Conservation (phyloP, 805 yeast genomes). For the Schwanniomyces sp. region DNA sequence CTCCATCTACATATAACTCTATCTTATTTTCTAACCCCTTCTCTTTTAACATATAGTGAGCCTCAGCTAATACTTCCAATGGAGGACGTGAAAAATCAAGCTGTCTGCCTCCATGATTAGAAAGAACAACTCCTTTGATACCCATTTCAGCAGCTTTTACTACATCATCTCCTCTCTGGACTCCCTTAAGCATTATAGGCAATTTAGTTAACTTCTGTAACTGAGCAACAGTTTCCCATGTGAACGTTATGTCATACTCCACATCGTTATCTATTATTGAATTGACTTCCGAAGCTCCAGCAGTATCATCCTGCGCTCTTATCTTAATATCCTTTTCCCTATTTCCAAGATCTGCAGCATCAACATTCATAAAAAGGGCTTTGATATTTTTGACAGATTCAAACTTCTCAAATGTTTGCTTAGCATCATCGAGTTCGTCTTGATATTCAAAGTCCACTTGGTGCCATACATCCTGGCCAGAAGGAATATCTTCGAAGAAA, state of each 20-base stretch:
- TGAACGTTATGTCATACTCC: too few relatives aligned
- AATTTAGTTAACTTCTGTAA: too few relatives aligned
- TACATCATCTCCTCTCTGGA: conserved; percentile 82
- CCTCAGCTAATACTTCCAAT: conserved; percentile 70
- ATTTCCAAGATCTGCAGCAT: conserved; percentile 52
- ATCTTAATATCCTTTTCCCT: conserved; percentile 46
- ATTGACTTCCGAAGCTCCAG: too few relatives aligned
- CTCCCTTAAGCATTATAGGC: conserved; percentile 71
- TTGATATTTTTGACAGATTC: conserved; percentile 34
- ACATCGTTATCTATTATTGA: too few relatives aligned
- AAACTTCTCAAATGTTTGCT: conserved; percentile 18
- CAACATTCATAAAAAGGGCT: conserved; percentile 51
- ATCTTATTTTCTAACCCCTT: conserved; percentile 45
- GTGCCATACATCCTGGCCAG: conserved; percentile 29
- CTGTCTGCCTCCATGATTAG: conserved; percentile 91
- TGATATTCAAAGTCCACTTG: conserved; percentile 28
- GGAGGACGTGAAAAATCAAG: conserved; percentile 81
- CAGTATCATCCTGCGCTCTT: too few relatives aligned
- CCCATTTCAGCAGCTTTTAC: conserved; percentile 71
- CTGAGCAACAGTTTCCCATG: too few relatives aligned
- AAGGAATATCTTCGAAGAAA: conserved; percentile 20
- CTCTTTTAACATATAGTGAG: conserved; percentile 51
- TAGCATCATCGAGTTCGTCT: conserved; percentile 24
- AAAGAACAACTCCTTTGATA: conserved; percentile 71
- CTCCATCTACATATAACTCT: conserved; percentile 67